phyloP scores from a whole-genome alignment of 2,329 filamentous ascomycete species.

The Botrytis aclada region DNA sequence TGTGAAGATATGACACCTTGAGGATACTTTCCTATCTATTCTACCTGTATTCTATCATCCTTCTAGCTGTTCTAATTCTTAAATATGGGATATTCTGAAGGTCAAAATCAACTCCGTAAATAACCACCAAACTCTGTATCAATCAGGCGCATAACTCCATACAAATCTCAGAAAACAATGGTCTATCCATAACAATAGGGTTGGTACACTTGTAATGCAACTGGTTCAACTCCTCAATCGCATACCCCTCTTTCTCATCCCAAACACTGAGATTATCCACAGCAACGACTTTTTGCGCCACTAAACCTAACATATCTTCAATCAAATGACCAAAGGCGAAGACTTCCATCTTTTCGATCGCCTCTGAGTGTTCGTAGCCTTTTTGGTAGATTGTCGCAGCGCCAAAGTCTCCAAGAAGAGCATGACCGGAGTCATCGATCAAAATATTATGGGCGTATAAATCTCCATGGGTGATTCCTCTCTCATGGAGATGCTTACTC shows the following conservation, averaged over 20 bases:
- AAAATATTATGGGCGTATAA: conserved; percentile 50
- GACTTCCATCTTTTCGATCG: conserved; percentile 46
- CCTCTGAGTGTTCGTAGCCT: conserved; percentile 26
- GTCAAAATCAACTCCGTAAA: neutral
- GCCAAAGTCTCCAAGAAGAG: conserved; percentile 48
- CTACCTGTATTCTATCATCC: neutral
- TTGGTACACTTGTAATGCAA: conserved; percentile 35
- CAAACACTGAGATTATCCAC: conserved; percentile 24
- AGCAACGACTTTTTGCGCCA: conserved; percentile 26
- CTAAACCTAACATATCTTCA: conserved; percentile 44
- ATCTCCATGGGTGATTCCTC: conserved; percentile 47
- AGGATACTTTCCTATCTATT: neutral
- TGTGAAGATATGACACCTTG: neutral
- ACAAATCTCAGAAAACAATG: conserved; percentile 31
- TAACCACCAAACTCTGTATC: neutral
- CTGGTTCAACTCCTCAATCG: conserved; percentile 32
- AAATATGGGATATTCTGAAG: neutral
- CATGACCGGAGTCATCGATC: conserved; percentile 42
- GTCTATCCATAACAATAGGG: conserved; percentile 33
- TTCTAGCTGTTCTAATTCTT: neutral
- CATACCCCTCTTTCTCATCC: conserved; percentile 33
- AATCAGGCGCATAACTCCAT: conserved; percentile 15
- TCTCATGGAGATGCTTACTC: conserved; percentile 44
- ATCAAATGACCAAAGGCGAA: conserved; percentile 48
- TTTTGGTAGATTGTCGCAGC: conserved; percentile 46